Percentiles rank a stretch among this genome's conserved stretches.
phyloP scores from a whole-genome alignment of 768 basidiomycete genomes.

The Lentinula detonsa region DNA sequence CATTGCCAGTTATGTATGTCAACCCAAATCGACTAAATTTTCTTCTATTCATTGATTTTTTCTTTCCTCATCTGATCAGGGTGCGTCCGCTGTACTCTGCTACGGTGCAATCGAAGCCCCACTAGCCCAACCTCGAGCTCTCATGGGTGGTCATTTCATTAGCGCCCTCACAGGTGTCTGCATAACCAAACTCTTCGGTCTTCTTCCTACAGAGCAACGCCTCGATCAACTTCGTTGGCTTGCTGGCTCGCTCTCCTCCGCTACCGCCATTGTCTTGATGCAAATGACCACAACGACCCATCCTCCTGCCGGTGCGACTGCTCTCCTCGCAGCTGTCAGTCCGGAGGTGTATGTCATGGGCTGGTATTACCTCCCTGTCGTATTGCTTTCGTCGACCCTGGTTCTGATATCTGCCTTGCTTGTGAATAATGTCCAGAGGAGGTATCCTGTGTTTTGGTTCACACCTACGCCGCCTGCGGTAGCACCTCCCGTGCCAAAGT shows the following conservation, averaged over 20 bases:
- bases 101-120: conserved; percentile 49
- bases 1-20: conserved; percentile 41
- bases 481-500: neutral
- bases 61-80: conserved; percentile 25
- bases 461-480: conserved; percentile 6
- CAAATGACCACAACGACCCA: conserved; percentile 37
- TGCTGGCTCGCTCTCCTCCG: conserved; percentile 38
- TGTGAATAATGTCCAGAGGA: conserved; percentile 44
- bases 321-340: conserved; percentile 41
- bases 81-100: conserved; percentile 48
- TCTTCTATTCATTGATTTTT: neutral
- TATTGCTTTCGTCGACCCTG: conserved; percentile 41
- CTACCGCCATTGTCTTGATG: conserved; percentile 35
- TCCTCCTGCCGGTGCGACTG: conserved; percentile 44
- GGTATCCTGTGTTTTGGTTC: conserved; percentile 46
- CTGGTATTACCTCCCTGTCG: conserved; percentile 49
- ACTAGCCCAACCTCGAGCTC: conserved; percentile 44
- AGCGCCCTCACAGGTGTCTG: conserved; percentile 42
- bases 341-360: conserved; percentile 34
- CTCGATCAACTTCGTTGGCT: conserved; percentile 45
- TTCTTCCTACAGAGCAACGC: conserved; percentile 34
- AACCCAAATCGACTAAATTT: too few species aligned
- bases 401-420: conserved; percentile 39
- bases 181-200: conserved; percentile 45
- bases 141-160: conserved; percentile 47